Evolutionary conservation across 352 stramenopile genomes (phyloP), one percentile per base, ranked within the genome.

Genomic region (Phytopythium aichiense): DNA sequence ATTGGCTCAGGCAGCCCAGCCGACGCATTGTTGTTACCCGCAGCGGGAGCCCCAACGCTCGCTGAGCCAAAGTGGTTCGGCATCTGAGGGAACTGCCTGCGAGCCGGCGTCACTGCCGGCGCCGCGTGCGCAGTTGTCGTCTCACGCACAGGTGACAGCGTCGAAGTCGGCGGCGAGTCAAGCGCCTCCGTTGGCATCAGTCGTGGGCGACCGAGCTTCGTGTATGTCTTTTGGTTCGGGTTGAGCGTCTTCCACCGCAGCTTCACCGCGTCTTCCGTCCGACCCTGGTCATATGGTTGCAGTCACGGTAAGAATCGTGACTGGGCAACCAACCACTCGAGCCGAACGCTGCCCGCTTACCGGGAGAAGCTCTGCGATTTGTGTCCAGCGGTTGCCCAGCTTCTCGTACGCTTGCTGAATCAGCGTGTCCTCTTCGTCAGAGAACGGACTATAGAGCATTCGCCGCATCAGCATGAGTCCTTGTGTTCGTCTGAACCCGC

Each of bases 311-410:
- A 37, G 46, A 31, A 22, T 46, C 18, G 40, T 20, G 15, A 13
- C 20, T 20, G 35, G 12, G 35, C 35, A 52, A 50, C 18, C 2
- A 63, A 22, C n/a, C 18, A 66, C 3, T 4, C 51, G 12, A 40
- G 31, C 2, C 18, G 37, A 37, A 54, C 20, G 6, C 7, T 28
- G 28, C 23, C 18, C 4, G 50, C 61, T 7, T 72, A 88, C 89
- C 42, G 82, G 81, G 25, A 97, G 63, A 2, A 90, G 68, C 59
- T 91, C 81, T 0, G 89, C 89, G 30, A 97, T 95, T 55, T 92
- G 79, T 13, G 89, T 93, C 89, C 89, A 97, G 33, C 85, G 83
- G 62, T 94, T 96, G 35, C 89, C 89, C 37, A 90, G 82, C 55
- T 85, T 88, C 31, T 92, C 73, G 56, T 95, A 92, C 12, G 90